Evolutionary conservation across 2,329 filamentous ascomycete genomes (phyloP).

Genomic region (Epichloe gansuensis): DNA sequence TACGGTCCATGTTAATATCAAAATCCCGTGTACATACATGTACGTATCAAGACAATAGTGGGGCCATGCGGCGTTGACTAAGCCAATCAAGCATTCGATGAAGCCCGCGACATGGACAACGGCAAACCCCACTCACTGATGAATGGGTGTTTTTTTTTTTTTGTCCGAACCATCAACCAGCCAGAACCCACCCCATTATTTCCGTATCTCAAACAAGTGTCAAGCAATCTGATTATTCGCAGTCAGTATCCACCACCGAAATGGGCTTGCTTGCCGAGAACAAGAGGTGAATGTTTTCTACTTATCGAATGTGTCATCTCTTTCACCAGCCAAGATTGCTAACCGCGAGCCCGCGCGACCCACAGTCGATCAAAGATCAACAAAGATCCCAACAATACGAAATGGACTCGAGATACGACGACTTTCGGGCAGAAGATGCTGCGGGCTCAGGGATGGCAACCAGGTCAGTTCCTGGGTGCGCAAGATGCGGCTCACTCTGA

Average conservation of each 20-base stretch:
- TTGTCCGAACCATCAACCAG: background rate
- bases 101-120: background rate
- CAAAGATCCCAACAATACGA: constrained; percentile 89
- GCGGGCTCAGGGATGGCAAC: constrained; percentile 78
- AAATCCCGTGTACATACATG: too few relatives aligned
- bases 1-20: too few relatives aligned
- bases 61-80: background rate
- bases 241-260: constrained; percentile 8
- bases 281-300: constrained; percentile 16
- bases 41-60: background rate
- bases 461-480: constrained; percentile 71
- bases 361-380: constrained; percentile 53
- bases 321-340: background rate
- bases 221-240: background rate
- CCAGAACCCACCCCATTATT: background rate
- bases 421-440: constrained; percentile 87
- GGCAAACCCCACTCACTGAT: background rate
- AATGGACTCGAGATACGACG: constrained; percentile 72
- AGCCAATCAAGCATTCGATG: constrained; percentile 1
- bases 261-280: constrained; percentile 27
- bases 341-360: background rate
- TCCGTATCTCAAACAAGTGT: background rate
- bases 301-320: too few relatives aligned
- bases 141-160: background rate
- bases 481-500: constrained; percentile 62